A percentile compares a stretch with the other conserved stretches of the same genome.
These are phyloP conservation scores for Elsinoe australis DNA, from an alignment of 2,329 filamentous ascomycete species.

Conservation along the genomic window DNA sequence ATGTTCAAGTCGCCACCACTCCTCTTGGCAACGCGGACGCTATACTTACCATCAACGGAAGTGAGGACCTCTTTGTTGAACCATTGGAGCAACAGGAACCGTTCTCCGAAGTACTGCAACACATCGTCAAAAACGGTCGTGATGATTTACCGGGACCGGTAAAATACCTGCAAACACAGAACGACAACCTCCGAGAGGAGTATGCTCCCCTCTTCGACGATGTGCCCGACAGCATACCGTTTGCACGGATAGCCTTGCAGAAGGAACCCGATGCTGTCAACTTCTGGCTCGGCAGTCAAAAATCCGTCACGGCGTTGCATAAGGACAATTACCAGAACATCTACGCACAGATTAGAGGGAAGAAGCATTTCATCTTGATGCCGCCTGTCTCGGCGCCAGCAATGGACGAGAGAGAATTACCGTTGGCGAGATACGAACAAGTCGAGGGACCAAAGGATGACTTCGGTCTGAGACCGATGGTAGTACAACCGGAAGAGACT, in stretches of 20 bases:
- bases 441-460: conserved; percentile 17
- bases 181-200: conserved; percentile 71
- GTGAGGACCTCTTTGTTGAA: conserved; percentile 52
- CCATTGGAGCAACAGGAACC: conserved; percentile 59
- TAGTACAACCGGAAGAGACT: conserved; percentile 34
- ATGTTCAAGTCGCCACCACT: conserved; percentile 71
- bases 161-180: conserved; percentile 68
- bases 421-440: conserved; percentile 50
- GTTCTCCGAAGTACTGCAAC: conserved; percentile 56
- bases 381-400: conserved; percentile 64
- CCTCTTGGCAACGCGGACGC: conserved; percentile 55
- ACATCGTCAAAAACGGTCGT: conserved; percentile 51
- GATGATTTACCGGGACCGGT: conserved; percentile 39
- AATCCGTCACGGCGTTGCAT: conserved; percentile 63
- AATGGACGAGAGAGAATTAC: conserved; percentile 56
- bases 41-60: conserved; percentile 51
- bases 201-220: conserved; percentile 57
- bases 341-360: conserved; percentile 66
- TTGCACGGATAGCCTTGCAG: conserved; percentile 63
- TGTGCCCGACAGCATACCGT: conserved; percentile 58
- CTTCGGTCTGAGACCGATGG: conserved; percentile 26
- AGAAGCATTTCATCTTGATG: conserved; percentile 67
- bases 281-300: conserved; percentile 71
- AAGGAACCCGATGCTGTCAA: conserved; percentile 67
- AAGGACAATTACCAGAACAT: conserved; percentile 82